phyloP scores from a whole-genome alignment of 306 rosid genomes.

The Senna tora region DNA sequence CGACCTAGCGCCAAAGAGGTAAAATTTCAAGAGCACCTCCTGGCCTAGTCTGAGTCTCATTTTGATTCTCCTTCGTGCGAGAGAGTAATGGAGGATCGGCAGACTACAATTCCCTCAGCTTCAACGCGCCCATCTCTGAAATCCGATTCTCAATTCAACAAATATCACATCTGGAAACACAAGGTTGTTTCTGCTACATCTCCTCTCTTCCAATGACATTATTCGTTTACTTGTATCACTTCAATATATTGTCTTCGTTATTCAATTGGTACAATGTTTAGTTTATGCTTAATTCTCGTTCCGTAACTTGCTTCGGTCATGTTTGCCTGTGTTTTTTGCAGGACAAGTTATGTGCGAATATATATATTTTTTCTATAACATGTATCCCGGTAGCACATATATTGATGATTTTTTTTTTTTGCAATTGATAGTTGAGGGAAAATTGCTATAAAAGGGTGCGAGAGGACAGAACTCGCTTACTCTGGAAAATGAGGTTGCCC shows the following conservation, averaged over 20 bases:
- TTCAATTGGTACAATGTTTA: not conserved
- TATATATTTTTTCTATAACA: not conserved
- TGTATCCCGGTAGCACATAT: not conserved
- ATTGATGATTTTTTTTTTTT: not conserved
- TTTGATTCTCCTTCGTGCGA: not conserved
- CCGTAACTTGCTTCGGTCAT: not conserved
- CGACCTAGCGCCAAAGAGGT: constrained; percentile 1
- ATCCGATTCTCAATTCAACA: constrained; percentile 53
- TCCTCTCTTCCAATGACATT: not conserved
- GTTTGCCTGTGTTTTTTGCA: not conserved
- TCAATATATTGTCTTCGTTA: not conserved
- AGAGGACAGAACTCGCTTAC: constrained; percentile 72
- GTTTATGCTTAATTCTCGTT: not conserved
- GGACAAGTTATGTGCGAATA: not conserved
- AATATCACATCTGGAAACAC: constrained; percentile 61
- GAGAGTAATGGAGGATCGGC: constrained; percentile 8
- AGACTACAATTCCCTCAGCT: not conserved
- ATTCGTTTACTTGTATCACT: not conserved
- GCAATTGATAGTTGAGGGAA: constrained; percentile 60
- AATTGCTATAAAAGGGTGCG: constrained; percentile 75
- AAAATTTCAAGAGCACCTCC: not conserved
- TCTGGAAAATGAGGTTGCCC: constrained; percentile 71
- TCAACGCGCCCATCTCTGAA: constrained; percentile 51
- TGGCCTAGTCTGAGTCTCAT: too few species aligned
- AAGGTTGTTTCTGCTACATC: constrained; percentile 47